Evolutionary conservation across 768 basidiomycete genomes (phyloP), one percentile per base, ranked within the genome.

Genomic region (Myochromella boudieri): DNA sequence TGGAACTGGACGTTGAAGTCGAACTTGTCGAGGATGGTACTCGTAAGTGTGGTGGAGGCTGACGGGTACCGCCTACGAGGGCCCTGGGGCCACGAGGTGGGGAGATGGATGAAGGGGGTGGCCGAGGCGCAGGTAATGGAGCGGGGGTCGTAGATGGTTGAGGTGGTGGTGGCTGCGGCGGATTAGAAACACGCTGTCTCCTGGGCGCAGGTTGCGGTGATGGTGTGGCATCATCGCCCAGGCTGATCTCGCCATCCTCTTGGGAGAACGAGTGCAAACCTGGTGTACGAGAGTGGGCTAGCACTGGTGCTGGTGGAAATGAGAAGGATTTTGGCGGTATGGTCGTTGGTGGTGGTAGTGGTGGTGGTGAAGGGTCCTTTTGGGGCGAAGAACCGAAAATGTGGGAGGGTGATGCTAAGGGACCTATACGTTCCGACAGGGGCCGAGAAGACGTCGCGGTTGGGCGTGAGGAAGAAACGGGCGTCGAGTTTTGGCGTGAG

Each of bases 181-280:
- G 27, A n/a, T n/a, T 34, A 6, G 33, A 34, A n/a, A n/a, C n/a
- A n/a, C n/a, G n/a, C n/a, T n/a, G n/a, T 34, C 33, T 6, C n/a
- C 14, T n/a, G 6, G 33, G n/a, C 5, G 14, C 14, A 6, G 46
- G 42, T 21, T 48, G 53, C 1, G 55, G 49, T 0, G 54, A 54
- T 0, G 54, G 44, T 1, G 55, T 51, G n/a, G n/a, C n/a, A 12
- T 58, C 52, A 6, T 55, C 55, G 15, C 53, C 49, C 3, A 53
- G 60, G 32, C 58, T 72, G 44, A 81, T 79, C 58, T 80, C 79
- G 3, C 78, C 78, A 32, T 81, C 79, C 57, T 81, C 79, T 21
- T 74, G 75, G 4, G 75, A 70, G 0, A 62, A n/a, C n/a, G n/a
- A n/a, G n/a, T n/a, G n/a, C n/a, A n/a, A n/a, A n/a, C n/a, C n/a